Conservation (phyloP, 495 filamentous ascomycete species). For the Sordaria brevicollis region DNA sequence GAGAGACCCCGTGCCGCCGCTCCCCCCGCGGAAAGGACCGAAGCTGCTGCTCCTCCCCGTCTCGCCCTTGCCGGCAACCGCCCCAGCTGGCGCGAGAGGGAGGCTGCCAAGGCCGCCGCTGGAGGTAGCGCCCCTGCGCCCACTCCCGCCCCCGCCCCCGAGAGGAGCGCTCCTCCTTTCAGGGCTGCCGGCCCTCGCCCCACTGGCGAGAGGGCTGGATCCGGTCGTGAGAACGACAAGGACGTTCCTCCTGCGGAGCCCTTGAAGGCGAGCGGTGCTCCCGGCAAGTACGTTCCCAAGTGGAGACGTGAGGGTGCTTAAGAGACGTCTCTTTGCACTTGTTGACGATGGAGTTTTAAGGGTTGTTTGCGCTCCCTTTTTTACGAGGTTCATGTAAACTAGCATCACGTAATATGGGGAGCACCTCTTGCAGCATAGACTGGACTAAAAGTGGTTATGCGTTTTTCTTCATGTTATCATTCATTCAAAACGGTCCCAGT, state of each 20-base stretch:
- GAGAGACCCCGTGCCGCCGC: slow-evolving; percentile 4
- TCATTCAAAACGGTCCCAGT: neutral
- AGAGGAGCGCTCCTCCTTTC: slow-evolving; percentile 13
- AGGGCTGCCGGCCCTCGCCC: slow-evolving; percentile 16
- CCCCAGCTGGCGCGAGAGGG: slow-evolving; percentile 75
- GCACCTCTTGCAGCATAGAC: neutral
- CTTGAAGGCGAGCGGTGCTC: slow-evolving; percentile 30
- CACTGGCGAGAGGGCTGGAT: slow-evolving; percentile 20
- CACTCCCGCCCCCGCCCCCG: slow-evolving; percentile 6
- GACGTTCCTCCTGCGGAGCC: slow-evolving; percentile 24
- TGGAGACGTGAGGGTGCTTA: slow-evolving; percentile 18
- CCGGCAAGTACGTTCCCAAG: slow-evolving; percentile 38
- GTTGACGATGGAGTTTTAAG: slow-evolving; percentile 12
- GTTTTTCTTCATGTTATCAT: neutral
- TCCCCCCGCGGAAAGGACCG: slow-evolving; percentile 24
- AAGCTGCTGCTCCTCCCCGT: slow-evolving; percentile 46
- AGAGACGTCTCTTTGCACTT: slow-evolving; percentile 5
- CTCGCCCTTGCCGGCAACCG: slow-evolving; percentile 55
- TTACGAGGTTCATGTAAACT: slow-evolving; percentile 19
- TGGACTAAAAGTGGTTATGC: neutral
- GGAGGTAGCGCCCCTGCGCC: slow-evolving; percentile 5
- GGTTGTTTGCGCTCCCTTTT: slow-evolving; percentile 7
- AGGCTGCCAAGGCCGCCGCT: slow-evolving; percentile 49
- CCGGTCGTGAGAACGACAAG: slow-evolving; percentile 16
- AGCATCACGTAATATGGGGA: slow-evolving; percentile 18